Conservation (phyloP, 2,329 filamentous ascomycete species). For the Exophiala sp. region DNA sequence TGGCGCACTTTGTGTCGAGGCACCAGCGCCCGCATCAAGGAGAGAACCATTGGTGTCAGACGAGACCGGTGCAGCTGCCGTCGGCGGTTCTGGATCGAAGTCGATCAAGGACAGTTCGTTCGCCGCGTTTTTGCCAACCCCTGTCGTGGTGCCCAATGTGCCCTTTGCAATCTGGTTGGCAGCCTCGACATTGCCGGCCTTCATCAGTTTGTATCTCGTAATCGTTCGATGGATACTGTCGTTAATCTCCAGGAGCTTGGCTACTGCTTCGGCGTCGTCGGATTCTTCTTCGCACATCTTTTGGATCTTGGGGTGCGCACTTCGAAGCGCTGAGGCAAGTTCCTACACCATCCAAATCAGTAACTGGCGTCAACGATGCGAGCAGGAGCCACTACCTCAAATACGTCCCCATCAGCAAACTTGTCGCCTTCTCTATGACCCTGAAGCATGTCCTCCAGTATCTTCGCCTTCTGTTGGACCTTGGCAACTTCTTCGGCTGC, state of each 20-base stretch:
- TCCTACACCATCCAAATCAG: conserved; percentile 53
- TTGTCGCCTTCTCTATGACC: conserved; percentile 74
- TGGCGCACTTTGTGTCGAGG: conserved; percentile 45
- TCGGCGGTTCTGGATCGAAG: conserved; percentile 57
- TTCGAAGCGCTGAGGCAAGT: conserved; percentile 79
- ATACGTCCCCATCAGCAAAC: conserved; percentile 64
- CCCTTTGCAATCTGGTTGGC: conserved; percentile 79
- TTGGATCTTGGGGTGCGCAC: conserved; percentile 95
- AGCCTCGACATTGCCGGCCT: conserved; percentile 83
- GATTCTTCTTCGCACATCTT: conserved; percentile 99
- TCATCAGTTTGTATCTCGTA: conserved; percentile 89
- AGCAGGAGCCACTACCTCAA: conserved; percentile 46
- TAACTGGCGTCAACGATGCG: conserved; percentile 4
- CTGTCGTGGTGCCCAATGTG: conserved; percentile 62
- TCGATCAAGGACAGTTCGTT: conserved; percentile 91
- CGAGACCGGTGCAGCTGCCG: conserved; percentile 33
- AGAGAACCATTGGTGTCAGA: conserved; percentile 34
- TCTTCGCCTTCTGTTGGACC: conserved; percentile 88
- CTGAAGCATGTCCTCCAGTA: conserved; percentile 88
- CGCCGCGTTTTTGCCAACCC: conserved; percentile 59
- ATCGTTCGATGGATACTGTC: conserved; percentile 97
- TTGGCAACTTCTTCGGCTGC: conserved; percentile 90
- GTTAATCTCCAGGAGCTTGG: conserved; percentile 93
- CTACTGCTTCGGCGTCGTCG: conserved; percentile 90
- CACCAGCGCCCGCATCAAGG: conserved; percentile 40